These are phyloP conservation scores for Dichotomopilus funicola DNA, from an alignment of 2,329 filamentous ascomycete genomes.

Conservation along the genomic window DNA sequence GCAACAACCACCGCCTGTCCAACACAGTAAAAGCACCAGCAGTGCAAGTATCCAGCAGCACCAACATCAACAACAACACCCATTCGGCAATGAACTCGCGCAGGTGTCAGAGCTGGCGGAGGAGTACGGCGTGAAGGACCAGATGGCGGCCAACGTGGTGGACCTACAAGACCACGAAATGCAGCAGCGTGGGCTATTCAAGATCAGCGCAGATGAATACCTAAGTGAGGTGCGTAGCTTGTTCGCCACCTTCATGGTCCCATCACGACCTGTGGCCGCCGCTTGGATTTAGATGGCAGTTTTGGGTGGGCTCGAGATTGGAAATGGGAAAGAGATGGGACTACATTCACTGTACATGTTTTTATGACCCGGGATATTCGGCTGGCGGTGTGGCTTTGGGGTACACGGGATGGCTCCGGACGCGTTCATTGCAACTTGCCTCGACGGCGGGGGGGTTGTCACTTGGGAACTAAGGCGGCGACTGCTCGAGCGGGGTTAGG, in stretches of 20 bases:
- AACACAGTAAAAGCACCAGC: conserved; percentile 23
- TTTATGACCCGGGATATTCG: background rate
- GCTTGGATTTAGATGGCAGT: conserved; percentile 43
- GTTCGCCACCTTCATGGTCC: conserved; percentile 53
- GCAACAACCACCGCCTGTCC: conserved; percentile 8
- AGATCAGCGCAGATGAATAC: conserved; percentile 77
- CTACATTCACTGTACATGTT: conserved; percentile 3
- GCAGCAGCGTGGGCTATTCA: conserved; percentile 60
- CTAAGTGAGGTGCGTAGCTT: conserved; percentile 69
- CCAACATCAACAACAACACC: conserved; percentile 48
- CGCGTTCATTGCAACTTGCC: no score
- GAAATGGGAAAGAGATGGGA: background rate
- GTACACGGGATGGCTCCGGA: no score
- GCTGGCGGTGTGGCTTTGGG: no score
- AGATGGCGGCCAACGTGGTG: conserved; percentile 39
- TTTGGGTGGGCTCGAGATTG: background rate
- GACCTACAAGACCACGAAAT: conserved; percentile 72
- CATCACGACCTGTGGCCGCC: conserved; percentile 26
- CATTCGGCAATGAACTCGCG: conserved; percentile 83
- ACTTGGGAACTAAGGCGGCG: no score
- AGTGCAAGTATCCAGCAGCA: conserved; percentile 33
- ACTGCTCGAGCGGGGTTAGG: no score
- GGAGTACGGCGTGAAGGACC: conserved; percentile 64
- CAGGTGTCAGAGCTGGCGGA: conserved; percentile 91
- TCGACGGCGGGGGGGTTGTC: no score